Evolutionary conservation across 2,329 filamentous ascomycete genomes (phyloP).

Genomic region (Tympanopsis confertula): DNA sequence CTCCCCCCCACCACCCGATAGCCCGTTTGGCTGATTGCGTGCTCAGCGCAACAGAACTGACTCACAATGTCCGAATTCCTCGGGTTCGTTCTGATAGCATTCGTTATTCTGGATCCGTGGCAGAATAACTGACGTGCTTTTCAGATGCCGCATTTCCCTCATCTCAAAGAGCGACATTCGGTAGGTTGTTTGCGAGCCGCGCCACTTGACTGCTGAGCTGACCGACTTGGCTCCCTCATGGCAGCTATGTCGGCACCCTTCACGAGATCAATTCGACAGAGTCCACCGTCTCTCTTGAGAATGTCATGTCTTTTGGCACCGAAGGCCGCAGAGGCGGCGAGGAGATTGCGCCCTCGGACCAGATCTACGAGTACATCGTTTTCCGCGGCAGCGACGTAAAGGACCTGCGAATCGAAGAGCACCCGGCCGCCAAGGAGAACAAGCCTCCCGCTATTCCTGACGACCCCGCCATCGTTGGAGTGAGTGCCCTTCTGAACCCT

Average conservation of each 20-base stretch:
- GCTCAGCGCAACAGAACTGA: too few relatives aligned
- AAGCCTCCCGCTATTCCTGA: conserved; percentile 72
- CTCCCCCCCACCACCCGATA: too few relatives aligned
- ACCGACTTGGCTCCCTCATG: conserved; percentile 10
- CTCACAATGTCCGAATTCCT: conserved; percentile 47
- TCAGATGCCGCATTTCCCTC: conserved; percentile 83
- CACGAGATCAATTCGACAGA: conserved; percentile 97
- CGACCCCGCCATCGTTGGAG: conserved; percentile 91
- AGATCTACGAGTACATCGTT: conserved; percentile 96
- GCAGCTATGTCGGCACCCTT: conserved; percentile 85
- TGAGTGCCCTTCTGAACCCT: conserved; percentile 48
- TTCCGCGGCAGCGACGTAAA: conserved; percentile 98
- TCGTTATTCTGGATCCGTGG: conserved; percentile 8
- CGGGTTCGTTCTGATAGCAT: conserved; percentile 29
- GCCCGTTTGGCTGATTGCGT: too few relatives aligned
- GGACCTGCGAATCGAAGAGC: conserved; percentile 85
- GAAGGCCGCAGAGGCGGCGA: conserved; percentile 77
- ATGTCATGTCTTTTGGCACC: conserved; percentile 88
- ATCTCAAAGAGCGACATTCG: conserved; percentile 97
- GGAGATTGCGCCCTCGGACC: conserved; percentile 73
- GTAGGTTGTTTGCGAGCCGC: conserved; percentile 36
- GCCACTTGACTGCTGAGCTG: conserved; percentile 2
- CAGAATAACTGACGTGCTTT: conserved; percentile 8
- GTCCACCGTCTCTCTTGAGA: conserved; percentile 91
- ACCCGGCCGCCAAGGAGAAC: conserved; percentile 61